A percentile compares a stretch with the other conserved stretches of the same genome.
Evolutionary conservation across 345 rosid species (phyloP).

Genomic region (Sisymbrium irio): DNA sequence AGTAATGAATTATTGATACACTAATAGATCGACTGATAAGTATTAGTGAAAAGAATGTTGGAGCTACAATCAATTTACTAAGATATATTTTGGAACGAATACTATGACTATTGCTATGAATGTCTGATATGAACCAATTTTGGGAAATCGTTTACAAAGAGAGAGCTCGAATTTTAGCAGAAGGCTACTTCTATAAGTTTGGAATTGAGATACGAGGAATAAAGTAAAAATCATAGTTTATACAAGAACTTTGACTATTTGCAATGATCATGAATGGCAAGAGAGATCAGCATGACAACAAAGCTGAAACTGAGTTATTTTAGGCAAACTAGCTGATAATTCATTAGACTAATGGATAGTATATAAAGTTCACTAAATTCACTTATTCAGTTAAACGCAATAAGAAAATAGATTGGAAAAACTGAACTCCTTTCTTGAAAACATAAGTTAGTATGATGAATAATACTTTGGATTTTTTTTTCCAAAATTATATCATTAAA

Average conservation of each 20-base stretch:
- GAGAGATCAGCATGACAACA: not conserved
- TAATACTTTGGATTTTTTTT: no score
- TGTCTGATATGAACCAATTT: not conserved
- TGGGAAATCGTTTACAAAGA: not conserved
- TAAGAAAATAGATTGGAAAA: no score
- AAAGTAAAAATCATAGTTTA: not conserved
- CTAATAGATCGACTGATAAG: not conserved
- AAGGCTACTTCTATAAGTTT: not conserved
- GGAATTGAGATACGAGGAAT: not conserved
- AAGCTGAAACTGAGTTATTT: not conserved
- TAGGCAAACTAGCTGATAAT: not conserved
- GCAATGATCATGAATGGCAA: not conserved
- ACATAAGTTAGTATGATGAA: no score
- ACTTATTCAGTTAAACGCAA: no score
- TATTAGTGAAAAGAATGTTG: slow-evolving; percentile 2
- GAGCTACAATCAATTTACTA: not conserved
- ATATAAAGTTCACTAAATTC: not conserved
- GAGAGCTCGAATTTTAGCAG: not conserved
- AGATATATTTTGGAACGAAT: not conserved
- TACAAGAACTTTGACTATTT: not conserved
- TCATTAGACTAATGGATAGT: not conserved
- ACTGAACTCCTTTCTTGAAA: no score
- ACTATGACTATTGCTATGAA: not conserved
- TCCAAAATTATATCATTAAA: no score
- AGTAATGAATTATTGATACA: not conserved